A percentile compares a stretch with the other conserved stretches of the same genome.
Conservation (phyloP, 352 stramenopile species). For the Globisporangium viniferum region DNA sequence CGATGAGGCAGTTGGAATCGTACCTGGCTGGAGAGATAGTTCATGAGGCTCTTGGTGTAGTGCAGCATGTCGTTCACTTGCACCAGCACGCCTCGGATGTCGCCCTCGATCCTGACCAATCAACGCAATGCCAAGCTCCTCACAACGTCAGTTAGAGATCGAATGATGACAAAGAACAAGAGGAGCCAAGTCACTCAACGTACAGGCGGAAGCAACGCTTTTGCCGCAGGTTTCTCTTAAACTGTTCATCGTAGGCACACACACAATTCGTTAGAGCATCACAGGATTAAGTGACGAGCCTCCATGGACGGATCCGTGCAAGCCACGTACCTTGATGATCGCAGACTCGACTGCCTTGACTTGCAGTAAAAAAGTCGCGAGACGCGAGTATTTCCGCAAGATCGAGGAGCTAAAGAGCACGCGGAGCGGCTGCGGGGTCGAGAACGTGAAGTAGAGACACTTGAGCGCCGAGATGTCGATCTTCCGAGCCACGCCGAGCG, state of each 20-base stretch:
- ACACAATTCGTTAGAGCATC: neutral
- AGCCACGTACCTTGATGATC: slow-evolving; percentile 44
- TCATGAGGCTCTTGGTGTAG: slow-evolving; percentile 64
- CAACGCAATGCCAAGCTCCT: neutral
- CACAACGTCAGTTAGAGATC: neutral
- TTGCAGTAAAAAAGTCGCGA: slow-evolving; percentile 56
- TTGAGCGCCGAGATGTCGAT: slow-evolving; percentile 60
- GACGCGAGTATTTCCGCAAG: slow-evolving; percentile 58
- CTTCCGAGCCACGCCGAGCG: slow-evolving; percentile 23
- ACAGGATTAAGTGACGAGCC: neutral
- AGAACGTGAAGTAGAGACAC: slow-evolving; percentile 60
- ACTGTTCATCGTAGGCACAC: slow-evolving; percentile 24
- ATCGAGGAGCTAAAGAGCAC: slow-evolving; percentile 60
- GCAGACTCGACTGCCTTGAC: slow-evolving; percentile 59
- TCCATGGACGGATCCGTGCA: neutral
- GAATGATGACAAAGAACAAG: neutral
- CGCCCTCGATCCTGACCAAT: slow-evolving; percentile 34
- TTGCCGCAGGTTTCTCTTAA: slow-evolving; percentile 57
- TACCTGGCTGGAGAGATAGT: slow-evolving; percentile 69
- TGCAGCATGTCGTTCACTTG: slow-evolving; percentile 71
- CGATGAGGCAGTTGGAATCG: neutral
- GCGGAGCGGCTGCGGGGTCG: slow-evolving; percentile 40
- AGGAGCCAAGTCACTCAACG: slow-evolving; percentile 2
- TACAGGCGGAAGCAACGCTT: slow-evolving; percentile 45
- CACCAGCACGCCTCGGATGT: slow-evolving; percentile 43